Conservation (phyloP, 2,329 filamentous ascomycete genomes). For the Pestalotiopsis sp. region DNA sequence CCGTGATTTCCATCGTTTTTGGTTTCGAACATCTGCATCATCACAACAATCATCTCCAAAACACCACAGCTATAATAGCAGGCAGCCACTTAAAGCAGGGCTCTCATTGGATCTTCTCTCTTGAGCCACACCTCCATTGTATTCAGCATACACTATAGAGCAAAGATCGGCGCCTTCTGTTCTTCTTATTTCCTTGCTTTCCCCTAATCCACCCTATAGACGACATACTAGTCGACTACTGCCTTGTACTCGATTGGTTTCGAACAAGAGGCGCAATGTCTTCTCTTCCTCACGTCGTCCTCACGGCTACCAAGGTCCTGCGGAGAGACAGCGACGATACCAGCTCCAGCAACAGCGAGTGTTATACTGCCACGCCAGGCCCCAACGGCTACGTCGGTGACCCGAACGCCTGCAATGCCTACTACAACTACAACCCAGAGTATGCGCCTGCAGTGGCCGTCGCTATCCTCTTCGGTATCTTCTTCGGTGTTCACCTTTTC, state of each 20-base stretch:
- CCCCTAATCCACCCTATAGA: background rate
- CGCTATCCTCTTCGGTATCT: slow-evolving; percentile 26
- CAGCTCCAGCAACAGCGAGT: slow-evolving; percentile 13
- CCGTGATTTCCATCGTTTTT: background rate
- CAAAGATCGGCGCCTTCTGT: background rate
- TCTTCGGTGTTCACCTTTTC: slow-evolving; percentile 24
- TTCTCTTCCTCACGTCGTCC: slow-evolving; percentile 10
- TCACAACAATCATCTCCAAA: background rate
- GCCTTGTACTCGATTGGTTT: background rate
- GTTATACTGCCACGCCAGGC: slow-evolving; percentile 17
- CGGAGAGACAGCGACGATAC: slow-evolving; percentile 17
- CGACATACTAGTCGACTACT: background rate
- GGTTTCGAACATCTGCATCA: background rate
- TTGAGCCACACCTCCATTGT: background rate
- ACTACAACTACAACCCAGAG: slow-evolving; percentile 30
- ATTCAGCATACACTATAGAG: background rate
- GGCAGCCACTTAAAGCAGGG: background rate
- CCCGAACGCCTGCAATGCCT: slow-evolving; percentile 27
- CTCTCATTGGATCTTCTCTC: background rate
- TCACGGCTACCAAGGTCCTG: slow-evolving; percentile 17
- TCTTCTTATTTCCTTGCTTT: background rate
- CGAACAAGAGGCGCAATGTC: slow-evolving; percentile 2
- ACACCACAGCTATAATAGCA: background rate
- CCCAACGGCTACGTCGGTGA: slow-evolving; percentile 26
- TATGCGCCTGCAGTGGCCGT: slow-evolving; percentile 28